Percentiles rank a stretch among this genome's conserved stretches.
phyloP scores from a whole-genome alignment of 2,329 filamentous ascomycete genomes.

The Colletotrichum karsti region DNA sequence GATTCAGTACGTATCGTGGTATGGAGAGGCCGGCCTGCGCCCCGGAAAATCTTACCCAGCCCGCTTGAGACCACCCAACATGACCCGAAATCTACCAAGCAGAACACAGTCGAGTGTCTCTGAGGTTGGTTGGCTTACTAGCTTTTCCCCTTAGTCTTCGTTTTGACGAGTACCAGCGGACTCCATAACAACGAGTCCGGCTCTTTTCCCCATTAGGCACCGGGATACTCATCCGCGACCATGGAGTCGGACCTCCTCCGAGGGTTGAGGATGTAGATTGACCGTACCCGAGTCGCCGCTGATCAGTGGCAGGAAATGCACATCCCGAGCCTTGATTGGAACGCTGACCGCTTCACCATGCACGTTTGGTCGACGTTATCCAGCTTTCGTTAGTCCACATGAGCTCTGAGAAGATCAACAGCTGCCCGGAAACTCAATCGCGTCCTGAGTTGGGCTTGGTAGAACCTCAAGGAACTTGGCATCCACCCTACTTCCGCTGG shows the following conservation, averaged over 20 bases:
- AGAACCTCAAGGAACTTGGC: neutral
- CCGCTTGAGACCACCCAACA: neutral
- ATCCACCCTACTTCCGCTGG: neutral
- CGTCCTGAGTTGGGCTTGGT: neutral
- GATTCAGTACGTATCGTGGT: neutral
- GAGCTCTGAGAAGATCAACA: neutral
- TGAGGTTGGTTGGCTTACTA: no score
- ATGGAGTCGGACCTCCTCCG: neutral
- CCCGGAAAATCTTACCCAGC: slow-evolving; percentile 22
- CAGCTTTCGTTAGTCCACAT: neutral
- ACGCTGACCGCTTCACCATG: neutral
- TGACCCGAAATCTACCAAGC: neutral
- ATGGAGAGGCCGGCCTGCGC: neutral
- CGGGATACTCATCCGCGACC: neutral
- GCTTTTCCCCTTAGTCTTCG: no score
- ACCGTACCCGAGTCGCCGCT: neutral
- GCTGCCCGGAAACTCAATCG: neutral
- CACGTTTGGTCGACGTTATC: neutral
- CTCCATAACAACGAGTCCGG: neutral
- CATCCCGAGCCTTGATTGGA: neutral
- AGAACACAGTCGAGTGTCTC: neutral
- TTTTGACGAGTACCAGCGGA: no score
- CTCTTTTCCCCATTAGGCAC: neutral
- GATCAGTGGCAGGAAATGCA: neutral
- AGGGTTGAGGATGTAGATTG: neutral